Base-by-base conservation (phyloP, 73 alveolate genomes). In the Loxodes magnus region DNA sequence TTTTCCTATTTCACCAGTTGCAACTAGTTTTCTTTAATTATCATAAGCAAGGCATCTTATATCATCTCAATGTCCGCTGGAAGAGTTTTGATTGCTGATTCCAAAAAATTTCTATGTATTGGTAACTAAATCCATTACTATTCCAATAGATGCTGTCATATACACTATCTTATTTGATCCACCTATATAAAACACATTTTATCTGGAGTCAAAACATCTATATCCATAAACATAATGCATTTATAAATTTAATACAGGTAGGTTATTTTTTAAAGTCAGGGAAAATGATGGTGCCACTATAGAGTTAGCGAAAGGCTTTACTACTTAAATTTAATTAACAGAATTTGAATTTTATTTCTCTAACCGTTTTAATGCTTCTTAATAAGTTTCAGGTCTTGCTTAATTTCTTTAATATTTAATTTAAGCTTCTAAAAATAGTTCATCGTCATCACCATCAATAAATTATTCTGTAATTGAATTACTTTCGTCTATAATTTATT, bases 81-180 rank as follows among this genome's bases (percentile, higher is more conserved):
- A 71, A 61, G 65, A 72, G 51, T 61, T 77, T 12, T 64, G 66
- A 19, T 26, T 54, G 7, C 93, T 88, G 23, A 84, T 88, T 1
- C 93, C 93, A 60, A 81, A 84, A 74, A 85, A 83, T 64, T 72
- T 54, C 52, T 89, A 93, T 52, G 71, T 81, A 76, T 89, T 67
- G 36, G 77, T 30, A 35, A 63, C 79, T 43, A 65, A 82, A 54
- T 89, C 83, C 36, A 76, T 82, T 56, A 89, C 90, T 7, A 85
- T 84, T 12, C 98, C 98, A 30, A 90, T 80, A 12, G 96, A 93
- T 27, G 98, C 98, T 14, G 96, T 76, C 84, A 85, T 79, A 69
- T 81, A 90, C 54, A 78, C 91, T 39, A 84, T 67, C 30, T 90
- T 66, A 43, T 82, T 89, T 60, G 71, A 72, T 49, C 64, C 54